Evolutionary conservation across 2,329 filamentous ascomycete species (phyloP).

Genomic region (Proliferodiscus dingleyae): DNA sequence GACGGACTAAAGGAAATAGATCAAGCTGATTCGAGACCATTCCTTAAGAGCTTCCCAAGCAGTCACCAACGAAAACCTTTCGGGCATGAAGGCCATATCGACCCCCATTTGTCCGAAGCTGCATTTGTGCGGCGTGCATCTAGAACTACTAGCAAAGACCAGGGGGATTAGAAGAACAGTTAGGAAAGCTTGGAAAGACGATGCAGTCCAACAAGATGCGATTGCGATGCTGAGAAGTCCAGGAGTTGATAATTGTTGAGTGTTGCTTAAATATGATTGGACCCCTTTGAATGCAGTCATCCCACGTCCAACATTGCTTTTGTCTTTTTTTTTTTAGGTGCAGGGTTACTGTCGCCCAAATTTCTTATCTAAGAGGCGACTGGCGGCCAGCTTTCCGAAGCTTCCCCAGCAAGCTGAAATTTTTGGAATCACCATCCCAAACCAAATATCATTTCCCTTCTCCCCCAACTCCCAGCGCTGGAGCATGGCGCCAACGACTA

Average conservation of each 20-base stretch:
- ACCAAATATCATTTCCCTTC: constrained; percentile 1
- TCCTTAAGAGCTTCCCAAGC: too few species aligned
- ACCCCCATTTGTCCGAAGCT: too few species aligned
- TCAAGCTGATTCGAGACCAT: too few species aligned
- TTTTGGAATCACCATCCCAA: background rate
- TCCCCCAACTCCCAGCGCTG: constrained; percentile 13
- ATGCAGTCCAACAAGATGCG: too few species aligned
- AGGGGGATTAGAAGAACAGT: too few species aligned
- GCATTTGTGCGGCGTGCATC: too few species aligned
- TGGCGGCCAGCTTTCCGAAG: background rate
- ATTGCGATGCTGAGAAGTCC: too few species aligned
- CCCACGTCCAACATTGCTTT: background rate
- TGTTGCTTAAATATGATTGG: background rate
- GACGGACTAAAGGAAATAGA: background rate
- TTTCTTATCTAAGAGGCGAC: background rate
- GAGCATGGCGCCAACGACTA: constrained; percentile 30
- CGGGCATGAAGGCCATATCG: too few species aligned
- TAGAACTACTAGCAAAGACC: too few species aligned
- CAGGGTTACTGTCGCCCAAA: background rate
- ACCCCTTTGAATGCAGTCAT: background rate
- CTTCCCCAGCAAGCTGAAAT: background rate
- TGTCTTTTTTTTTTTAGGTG: background rate
- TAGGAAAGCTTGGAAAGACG: too few species aligned
- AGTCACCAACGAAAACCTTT: too few species aligned
- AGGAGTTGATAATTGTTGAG: too few species aligned